These are phyloP conservation scores for Solanum tarapatanum DNA, from an alignment of 257 asterid species.

Conservation along the genomic window DNA sequence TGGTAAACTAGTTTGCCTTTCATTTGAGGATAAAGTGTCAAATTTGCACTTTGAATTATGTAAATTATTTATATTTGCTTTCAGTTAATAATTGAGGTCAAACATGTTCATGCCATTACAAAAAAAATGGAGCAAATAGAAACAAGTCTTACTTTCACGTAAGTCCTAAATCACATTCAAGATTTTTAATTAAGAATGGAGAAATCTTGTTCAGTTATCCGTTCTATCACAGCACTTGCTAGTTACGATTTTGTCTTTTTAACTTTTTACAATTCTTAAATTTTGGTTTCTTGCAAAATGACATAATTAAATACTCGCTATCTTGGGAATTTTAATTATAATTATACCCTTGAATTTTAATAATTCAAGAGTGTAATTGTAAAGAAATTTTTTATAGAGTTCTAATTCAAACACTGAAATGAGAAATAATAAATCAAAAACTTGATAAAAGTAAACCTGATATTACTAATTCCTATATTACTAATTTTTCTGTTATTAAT, in stretches of 20 bases:
- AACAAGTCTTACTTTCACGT: fast-evolving
- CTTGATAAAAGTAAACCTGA: no score
- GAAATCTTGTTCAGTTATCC: fast-evolving
- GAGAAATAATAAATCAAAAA: no score
- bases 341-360: no score
- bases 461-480: no score
- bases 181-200: no score
- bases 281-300: not conserved
- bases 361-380: no score
- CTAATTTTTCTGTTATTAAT: no score
- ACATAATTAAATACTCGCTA: not conserved
- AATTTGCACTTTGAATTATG: not conserved
- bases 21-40: not conserved
- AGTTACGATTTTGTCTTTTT: not conserved
- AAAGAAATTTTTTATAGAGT: no score
- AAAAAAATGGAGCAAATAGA: no score
- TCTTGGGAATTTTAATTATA: not conserved
- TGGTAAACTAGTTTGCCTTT: not conserved
- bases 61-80: not conserved
- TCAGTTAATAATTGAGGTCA: not conserved
- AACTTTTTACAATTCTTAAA: not conserved
- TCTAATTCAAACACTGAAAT: no score
- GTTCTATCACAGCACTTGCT: not conserved
- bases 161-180: no score
- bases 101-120: not conserved